These are phyloP conservation scores for Nymphaea colorata DNA, from an alignment of 164 flowering plant species.

Conservation along the genomic window DNA sequence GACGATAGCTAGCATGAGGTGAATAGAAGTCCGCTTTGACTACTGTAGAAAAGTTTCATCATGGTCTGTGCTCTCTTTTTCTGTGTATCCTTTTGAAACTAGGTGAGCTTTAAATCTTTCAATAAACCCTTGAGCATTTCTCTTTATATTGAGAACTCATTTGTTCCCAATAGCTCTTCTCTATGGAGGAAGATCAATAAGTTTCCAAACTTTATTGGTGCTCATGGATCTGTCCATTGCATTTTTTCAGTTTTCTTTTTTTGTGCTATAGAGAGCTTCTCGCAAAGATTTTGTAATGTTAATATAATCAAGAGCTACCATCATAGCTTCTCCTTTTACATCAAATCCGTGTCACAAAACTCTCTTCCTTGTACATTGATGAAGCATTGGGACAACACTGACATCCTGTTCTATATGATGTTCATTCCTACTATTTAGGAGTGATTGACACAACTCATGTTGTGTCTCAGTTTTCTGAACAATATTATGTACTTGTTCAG, in stretches of 20 bases:
- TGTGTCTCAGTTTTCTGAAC: background rate
- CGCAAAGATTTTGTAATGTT: background rate
- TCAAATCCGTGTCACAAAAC: background rate
- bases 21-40: background rate
- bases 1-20: background rate
- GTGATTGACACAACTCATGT: background rate
- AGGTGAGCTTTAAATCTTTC: background rate
- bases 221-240: background rate
- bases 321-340: background rate
- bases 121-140: background rate
- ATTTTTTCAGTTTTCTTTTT: background rate
- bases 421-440: background rate
- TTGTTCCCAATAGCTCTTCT: background rate
- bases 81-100: background rate
- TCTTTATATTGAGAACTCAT: background rate
- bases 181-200: background rate
- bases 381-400: too few relatives aligned
- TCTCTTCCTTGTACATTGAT: too few relatives aligned
- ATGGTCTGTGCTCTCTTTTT: background rate
- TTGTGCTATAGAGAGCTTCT: background rate
- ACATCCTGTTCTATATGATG: too few relatives aligned
- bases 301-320: background rate
- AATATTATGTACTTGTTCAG: background rate
- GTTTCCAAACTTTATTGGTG: background rate
- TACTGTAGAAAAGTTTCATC: background rate